phyloP scores from a whole-genome alignment of 78 protist species.

The Dictyostelium intermedium region DNA sequence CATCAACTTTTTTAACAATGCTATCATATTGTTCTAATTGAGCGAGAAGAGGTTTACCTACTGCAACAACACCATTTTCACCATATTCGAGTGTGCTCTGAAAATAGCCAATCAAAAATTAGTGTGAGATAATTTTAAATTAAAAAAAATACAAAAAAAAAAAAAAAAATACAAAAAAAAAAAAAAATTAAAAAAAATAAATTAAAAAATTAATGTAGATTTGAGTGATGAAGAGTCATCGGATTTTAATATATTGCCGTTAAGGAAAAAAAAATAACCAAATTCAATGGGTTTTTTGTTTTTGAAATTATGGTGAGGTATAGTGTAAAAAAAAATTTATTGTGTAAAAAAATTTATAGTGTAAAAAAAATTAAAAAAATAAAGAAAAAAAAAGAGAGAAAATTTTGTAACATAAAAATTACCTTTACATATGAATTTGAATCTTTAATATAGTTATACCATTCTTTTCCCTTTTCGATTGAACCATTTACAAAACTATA shows the following conservation, averaged over 20 bases:
- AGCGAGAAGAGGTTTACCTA: background rate
- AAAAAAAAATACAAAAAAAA: background rate
- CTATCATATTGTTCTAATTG: constrained; percentile 10
- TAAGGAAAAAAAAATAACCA: no score
- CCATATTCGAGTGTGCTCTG: constrained; percentile 1
- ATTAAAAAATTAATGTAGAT: background rate
- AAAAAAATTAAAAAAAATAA: background rate
- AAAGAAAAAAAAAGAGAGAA: background rate
- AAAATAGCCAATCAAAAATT: no score
- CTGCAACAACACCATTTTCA: constrained; percentile 4
- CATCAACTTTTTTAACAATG: background rate
- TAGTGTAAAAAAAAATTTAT: background rate
- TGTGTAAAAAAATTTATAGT: background rate
- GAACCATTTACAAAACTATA: background rate
- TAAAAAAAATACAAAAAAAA: background rate
- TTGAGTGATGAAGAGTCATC: background rate
- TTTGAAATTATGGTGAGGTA: background rate
- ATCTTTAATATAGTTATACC: constrained; percentile 48
- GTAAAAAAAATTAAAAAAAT: background rate
- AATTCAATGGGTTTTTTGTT: background rate
- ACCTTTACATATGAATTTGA: constrained; percentile 14
- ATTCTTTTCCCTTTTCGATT: background rate
- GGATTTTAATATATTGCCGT: background rate
- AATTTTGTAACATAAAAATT: background rate
- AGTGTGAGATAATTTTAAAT: no score